These are phyloP conservation scores for Erigeron philadelphicus DNA, from an alignment of 140 eudicot species.

Conservation along the genomic window DNA sequence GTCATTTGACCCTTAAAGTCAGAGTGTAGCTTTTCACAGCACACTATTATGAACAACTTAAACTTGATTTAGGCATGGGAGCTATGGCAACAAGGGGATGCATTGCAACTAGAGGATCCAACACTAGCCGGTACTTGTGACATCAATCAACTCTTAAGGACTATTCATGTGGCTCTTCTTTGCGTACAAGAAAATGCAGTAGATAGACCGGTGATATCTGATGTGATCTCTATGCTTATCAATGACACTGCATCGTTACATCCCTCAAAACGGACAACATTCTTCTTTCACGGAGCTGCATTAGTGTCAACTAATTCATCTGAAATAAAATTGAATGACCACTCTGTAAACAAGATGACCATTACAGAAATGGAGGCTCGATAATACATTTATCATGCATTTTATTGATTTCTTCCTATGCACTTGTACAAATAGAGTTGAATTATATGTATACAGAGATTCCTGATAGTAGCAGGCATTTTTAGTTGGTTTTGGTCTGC, in stretches of 20 bases:
- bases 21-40: too few species aligned
- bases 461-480: too few species aligned
- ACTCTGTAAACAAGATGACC: constrained; percentile 30
- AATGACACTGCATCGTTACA: constrained; percentile 31
- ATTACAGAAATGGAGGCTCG: constrained; percentile 33
- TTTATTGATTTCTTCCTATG: too few species aligned
- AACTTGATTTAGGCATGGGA: constrained; percentile 42
- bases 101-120: constrained; percentile 32
- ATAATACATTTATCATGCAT: background rate
- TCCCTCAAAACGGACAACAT: constrained; percentile 34
- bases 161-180: constrained; percentile 37
- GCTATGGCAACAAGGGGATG: constrained; percentile 38
- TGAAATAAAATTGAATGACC: constrained; percentile 1
- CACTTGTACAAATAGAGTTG: background rate
- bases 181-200: constrained; percentile 45
- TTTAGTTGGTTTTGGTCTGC: too few species aligned
- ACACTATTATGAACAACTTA: too few species aligned
- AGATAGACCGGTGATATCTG: constrained; percentile 43
- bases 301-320: constrained; percentile 5
- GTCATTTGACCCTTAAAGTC: too few species aligned
- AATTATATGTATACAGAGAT: too few species aligned
- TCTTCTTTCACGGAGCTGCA: constrained; percentile 23
- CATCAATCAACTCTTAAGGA: constrained; percentile 25
- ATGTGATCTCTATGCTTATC: constrained; percentile 39
- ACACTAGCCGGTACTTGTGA: constrained; percentile 20